Conservation (phyloP, 2,329 filamentous ascomycete species). For the Apiospora hydei region DNA sequence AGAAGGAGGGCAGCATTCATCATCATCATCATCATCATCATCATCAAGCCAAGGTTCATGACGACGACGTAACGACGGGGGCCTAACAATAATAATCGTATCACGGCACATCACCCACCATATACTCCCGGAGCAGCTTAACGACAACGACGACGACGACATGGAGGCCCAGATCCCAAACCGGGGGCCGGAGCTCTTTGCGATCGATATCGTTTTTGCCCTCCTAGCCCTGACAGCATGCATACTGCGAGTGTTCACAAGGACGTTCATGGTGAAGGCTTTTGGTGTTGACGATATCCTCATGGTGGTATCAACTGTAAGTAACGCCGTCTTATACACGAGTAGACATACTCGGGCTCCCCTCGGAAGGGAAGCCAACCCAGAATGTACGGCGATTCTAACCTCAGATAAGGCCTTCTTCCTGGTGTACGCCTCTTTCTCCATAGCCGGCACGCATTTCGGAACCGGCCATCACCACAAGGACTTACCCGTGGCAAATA, state of each 20-base stretch:
- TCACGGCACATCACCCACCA: background rate
- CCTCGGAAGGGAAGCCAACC: background rate
- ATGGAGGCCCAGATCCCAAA: slow-evolving; percentile 24
- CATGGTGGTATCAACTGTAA: slow-evolving; percentile 30
- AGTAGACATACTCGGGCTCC: background rate
- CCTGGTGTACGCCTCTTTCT: slow-evolving; percentile 19
- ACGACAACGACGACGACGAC: slow-evolving; percentile 4
- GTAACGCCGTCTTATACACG: background rate
- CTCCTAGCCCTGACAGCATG: slow-evolving; percentile 26
- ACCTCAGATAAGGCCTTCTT: slow-evolving; percentile 19
- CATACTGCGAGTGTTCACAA: slow-evolving; percentile 27
- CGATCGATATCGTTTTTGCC: slow-evolving; percentile 27
- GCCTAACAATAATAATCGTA: background rate
- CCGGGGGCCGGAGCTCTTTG: slow-evolving; percentile 27
- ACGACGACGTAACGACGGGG: background rate
- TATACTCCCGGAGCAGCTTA: background rate
- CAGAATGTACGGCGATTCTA: background rate
- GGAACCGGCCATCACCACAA: slow-evolving; percentile 26
- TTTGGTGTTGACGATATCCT: slow-evolving; percentile 30
- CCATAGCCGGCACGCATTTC: slow-evolving; percentile 21
- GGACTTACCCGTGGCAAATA: slow-evolving; percentile 3
- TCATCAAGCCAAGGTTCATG: background rate
- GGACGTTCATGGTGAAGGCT: slow-evolving; percentile 29
- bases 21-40: background rate
- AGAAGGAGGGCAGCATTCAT: background rate